These are phyloP conservation scores for Amanita molliuscula DNA, from an alignment of 768 basidiomycete species.

Conservation along the genomic window DNA sequence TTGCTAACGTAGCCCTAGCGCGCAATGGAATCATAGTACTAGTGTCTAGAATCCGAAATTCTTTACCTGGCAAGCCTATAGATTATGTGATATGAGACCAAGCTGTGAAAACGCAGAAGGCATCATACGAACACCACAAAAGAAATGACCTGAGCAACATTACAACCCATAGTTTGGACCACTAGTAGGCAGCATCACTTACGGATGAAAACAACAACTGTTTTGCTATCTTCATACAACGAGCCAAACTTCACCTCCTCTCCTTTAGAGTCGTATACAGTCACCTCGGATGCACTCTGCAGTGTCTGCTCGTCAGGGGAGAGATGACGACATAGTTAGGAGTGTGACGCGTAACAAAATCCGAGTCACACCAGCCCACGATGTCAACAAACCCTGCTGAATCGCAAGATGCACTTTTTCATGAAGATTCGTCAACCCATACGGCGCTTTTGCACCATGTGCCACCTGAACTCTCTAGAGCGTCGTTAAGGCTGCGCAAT, in stretches of 20 bases:
- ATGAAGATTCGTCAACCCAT: constrained; percentile 4
- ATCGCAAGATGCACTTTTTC: constrained; percentile 21
- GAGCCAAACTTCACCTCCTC: constrained; percentile 39
- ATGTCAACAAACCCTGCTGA: constrained; percentile 12
- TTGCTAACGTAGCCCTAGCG: constrained; percentile 37
- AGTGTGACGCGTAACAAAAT: not conserved
- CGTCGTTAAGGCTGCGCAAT: constrained; percentile 55
- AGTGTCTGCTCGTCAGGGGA: constrained; percentile 25
- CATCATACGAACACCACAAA: constrained; percentile 39
- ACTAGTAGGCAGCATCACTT: constrained; percentile 7
- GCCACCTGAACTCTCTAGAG: constrained; percentile 39
- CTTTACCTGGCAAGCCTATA: constrained; percentile 33
- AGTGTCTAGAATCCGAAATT: not conserved
- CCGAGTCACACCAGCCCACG: not conserved
- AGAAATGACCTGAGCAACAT: constrained; percentile 44
- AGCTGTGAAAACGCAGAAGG: not conserved
- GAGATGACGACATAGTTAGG: constrained; percentile 17
- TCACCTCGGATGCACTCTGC: constrained; percentile 24
- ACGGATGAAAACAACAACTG: constrained; percentile 59
- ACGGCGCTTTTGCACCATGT: constrained; percentile 17
- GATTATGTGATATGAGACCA: not conserved
- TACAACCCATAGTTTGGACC: not conserved
- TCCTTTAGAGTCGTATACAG: constrained; percentile 37
- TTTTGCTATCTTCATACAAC: constrained; percentile 37
- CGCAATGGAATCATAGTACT: not conserved